Percentiles rank a stretch among this genome's conserved stretches.
Evolutionary conservation across 202 grass and related monocot species (phyloP).

Genomic region (Elaeis oleifera): DNA sequence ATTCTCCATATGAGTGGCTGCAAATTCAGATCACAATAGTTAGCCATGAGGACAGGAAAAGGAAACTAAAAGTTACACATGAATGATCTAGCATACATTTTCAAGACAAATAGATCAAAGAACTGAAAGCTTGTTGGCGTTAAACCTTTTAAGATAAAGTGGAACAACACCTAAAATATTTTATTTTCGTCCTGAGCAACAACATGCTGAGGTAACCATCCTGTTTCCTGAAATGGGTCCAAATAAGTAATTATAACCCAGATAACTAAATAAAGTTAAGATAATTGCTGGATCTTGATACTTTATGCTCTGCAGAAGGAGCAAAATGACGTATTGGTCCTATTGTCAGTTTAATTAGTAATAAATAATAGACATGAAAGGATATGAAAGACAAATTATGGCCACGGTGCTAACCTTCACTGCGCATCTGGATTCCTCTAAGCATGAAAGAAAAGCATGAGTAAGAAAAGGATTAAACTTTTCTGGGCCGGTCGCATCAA

Average conservation of each 20-base stretch:
- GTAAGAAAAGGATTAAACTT: constrained; percentile 81
- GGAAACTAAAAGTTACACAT: constrained; percentile 11
- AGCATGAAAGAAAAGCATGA: constrained; percentile 90
- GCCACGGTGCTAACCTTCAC: constrained; percentile 47
- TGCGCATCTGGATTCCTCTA: constrained; percentile 83
- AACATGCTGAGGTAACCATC: constrained; percentile 90
- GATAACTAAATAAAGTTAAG: constrained; percentile 21
- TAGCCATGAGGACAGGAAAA: constrained; percentile 17
- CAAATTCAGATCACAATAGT: constrained; percentile 34
- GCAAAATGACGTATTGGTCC: too few relatives aligned
- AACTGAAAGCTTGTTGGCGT: constrained; percentile 31
- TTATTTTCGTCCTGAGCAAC: constrained; percentile 64
- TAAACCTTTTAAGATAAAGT: constrained; percentile 98
- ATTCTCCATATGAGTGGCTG: constrained; percentile 96
- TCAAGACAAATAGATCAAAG: not conserved
- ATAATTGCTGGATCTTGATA: not conserved
- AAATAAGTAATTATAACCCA: not conserved
- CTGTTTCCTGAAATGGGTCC: constrained; percentile 80
- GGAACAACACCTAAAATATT: constrained; percentile 88
- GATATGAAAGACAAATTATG: constrained; percentile 6
- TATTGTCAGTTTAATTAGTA: not conserved
- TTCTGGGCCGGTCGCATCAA: constrained; percentile 43
- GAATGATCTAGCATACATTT: constrained; percentile 12
- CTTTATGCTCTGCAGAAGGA: not conserved
- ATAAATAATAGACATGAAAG: not conserved